These are phyloP conservation scores for Dovyalis caffra DNA, from an alignment of 345 rosid species.

Conservation along the genomic window DNA sequence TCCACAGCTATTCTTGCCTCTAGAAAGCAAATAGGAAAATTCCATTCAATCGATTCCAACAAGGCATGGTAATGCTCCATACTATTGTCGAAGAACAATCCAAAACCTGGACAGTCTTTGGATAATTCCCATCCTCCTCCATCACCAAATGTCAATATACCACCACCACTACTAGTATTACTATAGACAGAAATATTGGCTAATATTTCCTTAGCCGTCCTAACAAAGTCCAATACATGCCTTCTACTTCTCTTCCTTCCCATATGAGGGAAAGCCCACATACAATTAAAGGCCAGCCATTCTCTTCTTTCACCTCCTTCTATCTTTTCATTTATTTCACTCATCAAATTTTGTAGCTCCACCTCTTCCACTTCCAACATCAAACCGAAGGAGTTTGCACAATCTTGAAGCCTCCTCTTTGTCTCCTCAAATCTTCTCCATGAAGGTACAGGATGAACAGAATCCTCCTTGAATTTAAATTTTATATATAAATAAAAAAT, in stretches of 20 bases:
- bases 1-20: constrained; percentile 37
- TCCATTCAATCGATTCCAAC: constrained; percentile 31
- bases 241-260: constrained; percentile 22
- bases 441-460: neutral
- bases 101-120: constrained; percentile 9
- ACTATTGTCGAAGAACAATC: constrained; percentile 19
- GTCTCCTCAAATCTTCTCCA: constrained; percentile 23
- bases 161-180: neutral
- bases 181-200: neutral
- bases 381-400: constrained; percentile 13
- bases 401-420: constrained; percentile 10
- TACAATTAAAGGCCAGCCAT: constrained; percentile 27
- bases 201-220: constrained; percentile 13
- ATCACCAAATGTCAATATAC: constrained; percentile 26
- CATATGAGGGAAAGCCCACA: constrained; percentile 27
- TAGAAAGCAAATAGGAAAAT: constrained; percentile 17
- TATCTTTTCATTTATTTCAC: neutral
- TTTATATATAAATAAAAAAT: no score
- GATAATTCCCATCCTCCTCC: constrained; percentile 22
- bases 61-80: constrained; percentile 23
- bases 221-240: constrained; percentile 20
- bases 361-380: constrained; percentile 20
- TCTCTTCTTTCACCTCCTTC: constrained; percentile 17
- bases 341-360: constrained; percentile 16
- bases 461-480: no score